phyloP scores from a whole-genome alignment of 345 rosid genomes.

The Lepidium aucheri region DNA sequence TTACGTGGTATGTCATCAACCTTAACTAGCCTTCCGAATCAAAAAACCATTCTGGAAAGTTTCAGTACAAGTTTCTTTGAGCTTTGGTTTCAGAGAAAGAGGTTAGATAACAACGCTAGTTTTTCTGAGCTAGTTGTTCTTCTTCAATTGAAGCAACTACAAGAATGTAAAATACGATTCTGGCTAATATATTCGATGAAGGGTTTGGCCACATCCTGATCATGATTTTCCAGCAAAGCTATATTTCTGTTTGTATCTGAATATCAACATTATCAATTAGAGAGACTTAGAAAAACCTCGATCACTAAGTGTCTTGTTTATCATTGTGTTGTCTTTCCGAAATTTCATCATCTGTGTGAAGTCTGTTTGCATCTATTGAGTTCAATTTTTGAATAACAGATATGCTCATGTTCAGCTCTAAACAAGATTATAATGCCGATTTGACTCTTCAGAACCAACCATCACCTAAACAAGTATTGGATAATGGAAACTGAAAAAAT shows the following conservation, averaged over 20 bases:
- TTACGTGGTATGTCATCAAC: slow-evolving; percentile 31
- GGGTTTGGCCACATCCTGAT: slow-evolving; percentile 55
- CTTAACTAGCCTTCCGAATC: slow-evolving; percentile 45
- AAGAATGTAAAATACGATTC: slow-evolving; percentile 37
- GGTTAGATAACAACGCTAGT: neutral
- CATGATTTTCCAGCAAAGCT: no score
- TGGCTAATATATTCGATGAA: slow-evolving; percentile 43
- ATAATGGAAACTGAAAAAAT: no score
- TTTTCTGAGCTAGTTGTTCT: slow-evolving; percentile 33
- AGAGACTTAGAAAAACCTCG: neutral
- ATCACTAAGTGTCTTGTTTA: slow-evolving; percentile 11
- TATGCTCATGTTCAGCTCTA: no score
- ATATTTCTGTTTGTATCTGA: slow-evolving; percentile 45
- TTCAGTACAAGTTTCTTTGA: neutral
- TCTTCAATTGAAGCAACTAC: slow-evolving; percentile 44
- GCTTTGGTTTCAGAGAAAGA: neutral
- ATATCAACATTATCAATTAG: neutral
- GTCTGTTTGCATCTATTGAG: neutral
- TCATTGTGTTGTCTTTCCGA: slow-evolving; percentile 17
- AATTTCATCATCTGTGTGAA: no score
- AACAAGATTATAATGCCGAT: no score
- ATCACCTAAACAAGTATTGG: no score
- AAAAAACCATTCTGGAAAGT: neutral
- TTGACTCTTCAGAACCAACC: no score
- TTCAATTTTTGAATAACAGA: slow-evolving; percentile 32